These are phyloP conservation scores for Aphanoascus verrucosus DNA, from an alignment of 2,329 filamentous ascomycete species.

Conservation along the genomic window DNA sequence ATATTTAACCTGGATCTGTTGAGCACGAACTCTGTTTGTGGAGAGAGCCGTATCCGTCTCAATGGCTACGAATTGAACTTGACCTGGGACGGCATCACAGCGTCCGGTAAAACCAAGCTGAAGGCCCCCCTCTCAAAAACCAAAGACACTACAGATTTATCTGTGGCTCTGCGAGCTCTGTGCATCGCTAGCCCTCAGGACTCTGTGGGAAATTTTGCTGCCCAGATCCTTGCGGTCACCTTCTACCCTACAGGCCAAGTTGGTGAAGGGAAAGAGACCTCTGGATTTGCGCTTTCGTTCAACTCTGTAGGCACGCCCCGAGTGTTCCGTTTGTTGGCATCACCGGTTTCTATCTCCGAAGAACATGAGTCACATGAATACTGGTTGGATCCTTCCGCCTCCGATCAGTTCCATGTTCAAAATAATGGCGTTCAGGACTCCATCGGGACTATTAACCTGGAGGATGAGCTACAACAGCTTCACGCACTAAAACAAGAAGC, in stretches of 20 bases:
- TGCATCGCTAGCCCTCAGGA: slow-evolving; percentile 21
- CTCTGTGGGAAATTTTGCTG: slow-evolving; percentile 16
- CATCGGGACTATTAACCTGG: slow-evolving; percentile 13
- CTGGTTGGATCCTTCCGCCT: slow-evolving; percentile 18
- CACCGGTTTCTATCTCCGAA: slow-evolving; percentile 19
- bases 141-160: slow-evolving; percentile 14
- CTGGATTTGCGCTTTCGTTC: slow-evolving; percentile 28
- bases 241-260: slow-evolving; percentile 18
- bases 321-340: slow-evolving; percentile 22
- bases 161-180: slow-evolving; percentile 21
- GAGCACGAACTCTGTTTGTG: slow-evolving; percentile 21
- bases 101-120: slow-evolving; percentile 21
- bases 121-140: slow-evolving; percentile 17
- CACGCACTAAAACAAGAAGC: slow-evolving; percentile 21
- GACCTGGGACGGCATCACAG: slow-evolving; percentile 19
- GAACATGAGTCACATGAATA: slow-evolving; percentile 17
- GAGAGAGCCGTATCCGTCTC: slow-evolving; percentile 20
- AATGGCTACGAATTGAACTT: slow-evolving; percentile 23
- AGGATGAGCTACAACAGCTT: slow-evolving; percentile 21
- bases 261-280: slow-evolving; percentile 17
- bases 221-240: slow-evolving; percentile 23
- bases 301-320: slow-evolving; percentile 21
- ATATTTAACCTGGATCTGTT: slow-evolving; percentile 22
- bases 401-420: slow-evolving; percentile 9
- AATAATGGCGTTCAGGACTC: not conserved